A percentile compares a stretch with the other conserved stretches of the same genome.
These are phyloP conservation scores for Skeletonema marinoi DNA, from an alignment of 108 stramenopile species.

Conservation along the genomic window DNA sequence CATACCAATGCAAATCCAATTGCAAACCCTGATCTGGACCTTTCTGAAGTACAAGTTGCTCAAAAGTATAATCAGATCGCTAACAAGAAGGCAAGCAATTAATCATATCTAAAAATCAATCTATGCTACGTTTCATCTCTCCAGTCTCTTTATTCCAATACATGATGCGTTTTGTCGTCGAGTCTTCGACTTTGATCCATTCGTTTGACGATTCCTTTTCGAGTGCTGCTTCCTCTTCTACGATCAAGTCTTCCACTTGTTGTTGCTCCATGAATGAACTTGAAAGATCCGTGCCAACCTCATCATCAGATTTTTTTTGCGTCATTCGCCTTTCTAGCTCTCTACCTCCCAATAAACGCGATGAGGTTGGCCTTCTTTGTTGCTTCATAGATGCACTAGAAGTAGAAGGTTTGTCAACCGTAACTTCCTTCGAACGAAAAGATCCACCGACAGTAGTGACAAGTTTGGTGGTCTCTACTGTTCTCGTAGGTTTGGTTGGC, in stretches of 20 bases:
- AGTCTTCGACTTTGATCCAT: constrained; percentile 37
- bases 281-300: too few species aligned
- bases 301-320: not conserved
- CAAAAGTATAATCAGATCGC: not conserved
- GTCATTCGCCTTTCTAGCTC: not conserved
- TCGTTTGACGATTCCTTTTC: not conserved
- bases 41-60: not conserved
- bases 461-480: too few species aligned
- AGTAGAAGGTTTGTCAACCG: too few species aligned
- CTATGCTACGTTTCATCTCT: constrained; percentile 28
- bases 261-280: not conserved
- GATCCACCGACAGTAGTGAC: too few species aligned
- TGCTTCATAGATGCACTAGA: not conserved
- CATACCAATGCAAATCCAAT: constrained; percentile 25
- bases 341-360: not conserved
- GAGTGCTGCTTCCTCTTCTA: not conserved
- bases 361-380: not conserved
- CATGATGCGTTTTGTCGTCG: constrained; percentile 16
- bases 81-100: not conserved
- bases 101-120: not conserved
- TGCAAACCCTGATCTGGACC: not conserved
- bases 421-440: too few species aligned
- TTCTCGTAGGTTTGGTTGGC: too few species aligned
- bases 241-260: not conserved
- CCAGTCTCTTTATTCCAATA: constrained; percentile 49